These are phyloP conservation scores for Dalbergia cochinchinensis DNA, from an alignment of 306 rosid genomes.

Conservation along the genomic window DNA sequence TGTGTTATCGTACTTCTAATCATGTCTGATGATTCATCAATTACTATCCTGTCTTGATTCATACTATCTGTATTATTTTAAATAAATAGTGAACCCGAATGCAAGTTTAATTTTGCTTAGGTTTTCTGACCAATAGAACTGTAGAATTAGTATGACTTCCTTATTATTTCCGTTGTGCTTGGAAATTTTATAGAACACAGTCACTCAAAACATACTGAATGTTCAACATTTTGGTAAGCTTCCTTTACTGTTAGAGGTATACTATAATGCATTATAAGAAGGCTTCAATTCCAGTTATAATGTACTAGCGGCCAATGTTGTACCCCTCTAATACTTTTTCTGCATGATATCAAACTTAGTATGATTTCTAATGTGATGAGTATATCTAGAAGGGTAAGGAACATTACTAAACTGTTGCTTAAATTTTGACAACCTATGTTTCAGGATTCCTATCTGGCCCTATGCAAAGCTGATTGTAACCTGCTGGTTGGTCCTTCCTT, in stretches of 20 bases:
- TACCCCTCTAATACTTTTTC: neutral
- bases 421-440: slow-evolving; percentile 39
- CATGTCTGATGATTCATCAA: slow-evolving; percentile 14
- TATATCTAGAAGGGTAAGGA: slow-evolving; percentile 15
- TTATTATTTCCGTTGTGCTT: slow-evolving; percentile 16
- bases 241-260: neutral
- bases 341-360: slow-evolving; percentile 28
- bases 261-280: neutral
- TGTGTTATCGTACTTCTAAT: neutral
- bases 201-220: neutral
- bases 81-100: slow-evolving; percentile 23
- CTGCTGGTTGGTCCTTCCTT: slow-evolving; percentile 95
- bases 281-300: neutral
- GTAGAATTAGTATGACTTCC: slow-evolving; percentile 3
- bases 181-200: neutral
- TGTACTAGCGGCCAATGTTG: neutral
- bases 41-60: slow-evolving; percentile 3
- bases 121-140: slow-evolving; percentile 27
- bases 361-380: neutral
- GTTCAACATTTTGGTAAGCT: neutral
- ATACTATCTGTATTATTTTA: neutral
- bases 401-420: slow-evolving; percentile 21
- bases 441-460: slow-evolving; percentile 96
- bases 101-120: slow-evolving; percentile 8
- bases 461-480: slow-evolving; percentile 83